These are phyloP conservation scores for Colletotrichum scovillei DNA, from an alignment of 2,329 filamentous ascomycete genomes.

Conservation along the genomic window DNA sequence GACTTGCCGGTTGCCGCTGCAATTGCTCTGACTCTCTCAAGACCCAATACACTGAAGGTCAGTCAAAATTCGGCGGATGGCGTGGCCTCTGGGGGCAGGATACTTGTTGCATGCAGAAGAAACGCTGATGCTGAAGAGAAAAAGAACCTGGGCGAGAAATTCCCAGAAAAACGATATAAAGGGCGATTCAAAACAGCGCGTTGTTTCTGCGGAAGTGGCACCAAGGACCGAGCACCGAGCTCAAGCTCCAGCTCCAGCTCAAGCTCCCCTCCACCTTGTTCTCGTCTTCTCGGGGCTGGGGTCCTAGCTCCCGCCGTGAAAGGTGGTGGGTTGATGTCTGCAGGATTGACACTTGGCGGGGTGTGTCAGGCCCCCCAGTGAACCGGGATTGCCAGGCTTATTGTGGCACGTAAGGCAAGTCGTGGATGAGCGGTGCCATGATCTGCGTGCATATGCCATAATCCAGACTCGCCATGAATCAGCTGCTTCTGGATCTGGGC, in stretches of 20 bases:
- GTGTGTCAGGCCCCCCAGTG: slow-evolving; percentile 5
- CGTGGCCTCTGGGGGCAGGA: background rate
- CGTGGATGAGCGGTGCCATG: background rate
- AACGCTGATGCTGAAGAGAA: background rate
- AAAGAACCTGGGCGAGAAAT: background rate
- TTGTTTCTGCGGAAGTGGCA: background rate
- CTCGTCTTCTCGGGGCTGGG: slow-evolving; percentile 13
- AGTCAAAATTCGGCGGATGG: background rate
- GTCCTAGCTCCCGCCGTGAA: slow-evolving; percentile 25
- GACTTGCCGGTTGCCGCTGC: background rate
- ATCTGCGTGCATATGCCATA: slow-evolving; percentile 2
- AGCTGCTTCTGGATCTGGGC: slow-evolving; percentile 27
- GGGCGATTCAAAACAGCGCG: background rate
- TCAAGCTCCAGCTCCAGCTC: slow-evolving; percentile 2
- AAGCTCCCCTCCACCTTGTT: slow-evolving; percentile 1
- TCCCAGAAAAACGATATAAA: background rate
- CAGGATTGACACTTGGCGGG: slow-evolving; percentile 33
- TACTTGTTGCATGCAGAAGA: background rate
- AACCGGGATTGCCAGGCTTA: slow-evolving; percentile 1
- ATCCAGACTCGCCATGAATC: slow-evolving; percentile 16
- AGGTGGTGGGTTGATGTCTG: slow-evolving; percentile 34
- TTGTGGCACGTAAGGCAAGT: background rate
- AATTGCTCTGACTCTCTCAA: background rate
- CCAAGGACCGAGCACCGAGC: slow-evolving; percentile 1
- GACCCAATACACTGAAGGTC: background rate